Percentiles rank a stretch among this genome's conserved stretches.
Evolutionary conservation across 495 filamentous ascomycete species (phyloP).

Genomic region (Mytilinidion resinicola): DNA sequence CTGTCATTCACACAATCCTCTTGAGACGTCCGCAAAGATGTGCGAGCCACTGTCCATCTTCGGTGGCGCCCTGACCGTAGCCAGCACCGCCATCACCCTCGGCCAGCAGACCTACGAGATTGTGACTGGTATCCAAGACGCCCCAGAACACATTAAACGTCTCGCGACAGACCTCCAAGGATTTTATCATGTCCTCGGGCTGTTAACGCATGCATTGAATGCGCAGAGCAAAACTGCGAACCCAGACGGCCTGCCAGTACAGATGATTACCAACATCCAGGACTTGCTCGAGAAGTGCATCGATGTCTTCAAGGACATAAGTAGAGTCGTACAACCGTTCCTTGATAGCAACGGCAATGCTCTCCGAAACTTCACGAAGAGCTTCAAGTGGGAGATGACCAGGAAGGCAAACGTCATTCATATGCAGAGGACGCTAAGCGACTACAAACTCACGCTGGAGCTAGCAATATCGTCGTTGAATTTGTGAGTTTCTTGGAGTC

Average conservation of each 20-base stretch:
- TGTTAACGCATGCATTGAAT: conserved; percentile 2
- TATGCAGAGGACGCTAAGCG: background rate
- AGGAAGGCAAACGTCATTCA: conserved; percentile 1
- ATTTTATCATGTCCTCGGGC: conserved; percentile 2
- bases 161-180: conserved; percentile 4
- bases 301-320: conserved; percentile 6
- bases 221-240: background rate
- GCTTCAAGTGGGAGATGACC: conserved; percentile 11
- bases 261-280: conserved; percentile 10
- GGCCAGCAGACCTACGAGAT: conserved; percentile 3
- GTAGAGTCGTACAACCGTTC: conserved; percentile 3
- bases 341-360: conserved; percentile 4
- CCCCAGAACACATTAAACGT: conserved; percentile 7
- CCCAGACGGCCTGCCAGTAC: background rate
- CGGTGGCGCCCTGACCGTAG: background rate
- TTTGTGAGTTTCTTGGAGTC: conserved; percentile 1
- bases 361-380: background rate
- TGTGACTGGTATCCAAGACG: conserved; percentile 7
- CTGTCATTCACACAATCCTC: no score
- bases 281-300: conserved; percentile 12
- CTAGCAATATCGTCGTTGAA: conserved; percentile 12
- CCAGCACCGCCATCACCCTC: conserved; percentile 2
- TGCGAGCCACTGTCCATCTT: background rate
- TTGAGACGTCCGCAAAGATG: background rate
- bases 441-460: conserved; percentile 10